Evolutionary conservation across 2,329 filamentous ascomycete species (phyloP).

Genomic region (Curvularia verruculosa): DNA sequence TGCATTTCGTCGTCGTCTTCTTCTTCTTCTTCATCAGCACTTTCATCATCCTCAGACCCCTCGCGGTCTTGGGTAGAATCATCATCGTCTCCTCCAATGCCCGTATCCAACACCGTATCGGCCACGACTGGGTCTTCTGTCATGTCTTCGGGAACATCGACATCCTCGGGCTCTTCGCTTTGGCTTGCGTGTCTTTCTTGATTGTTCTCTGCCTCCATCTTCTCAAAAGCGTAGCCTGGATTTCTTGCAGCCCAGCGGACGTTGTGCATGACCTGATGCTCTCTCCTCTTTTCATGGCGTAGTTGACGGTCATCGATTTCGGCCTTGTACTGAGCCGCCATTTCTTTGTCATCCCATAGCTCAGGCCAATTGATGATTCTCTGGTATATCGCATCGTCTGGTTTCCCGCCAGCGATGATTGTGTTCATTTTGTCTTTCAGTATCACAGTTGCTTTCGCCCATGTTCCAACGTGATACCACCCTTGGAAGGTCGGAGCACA

Average conservation of each 20-base stretch:
- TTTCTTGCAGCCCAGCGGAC: constrained; percentile 43
- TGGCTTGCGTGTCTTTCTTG: constrained; percentile 9
- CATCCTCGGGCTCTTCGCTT: constrained; percentile 27
- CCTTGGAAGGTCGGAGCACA: constrained; percentile 65
- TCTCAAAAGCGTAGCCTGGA: constrained; percentile 43
- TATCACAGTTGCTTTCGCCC: constrained; percentile 82
- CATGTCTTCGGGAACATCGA: constrained; percentile 39
- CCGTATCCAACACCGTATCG: constrained; percentile 32
- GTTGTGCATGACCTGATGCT: constrained; percentile 42
- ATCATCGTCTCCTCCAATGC: constrained; percentile 25
- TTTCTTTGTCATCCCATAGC: constrained; percentile 40
- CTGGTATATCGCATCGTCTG: constrained; percentile 40
- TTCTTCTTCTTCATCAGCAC: constrained; percentile 20
- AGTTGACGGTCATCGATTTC: constrained; percentile 35
- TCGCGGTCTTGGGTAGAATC: constrained; percentile 26
- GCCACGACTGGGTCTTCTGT: constrained; percentile 39
- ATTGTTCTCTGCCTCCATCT: constrained; percentile 28
- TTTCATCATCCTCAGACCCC: constrained; percentile 15
- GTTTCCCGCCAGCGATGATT: constrained; percentile 46
- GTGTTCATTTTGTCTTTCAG: constrained; percentile 81
- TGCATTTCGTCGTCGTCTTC: constrained; percentile 25
- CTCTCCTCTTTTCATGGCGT: constrained; percentile 32
- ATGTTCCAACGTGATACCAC: constrained; percentile 82
- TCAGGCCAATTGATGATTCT: constrained; percentile 44
- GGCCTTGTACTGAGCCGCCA: constrained; percentile 36